A percentile compares a stretch with the other conserved stretches of the same genome.
Conservation (phyloP, 805 yeast species). For the Wickerhamiella australiensis region DNA sequence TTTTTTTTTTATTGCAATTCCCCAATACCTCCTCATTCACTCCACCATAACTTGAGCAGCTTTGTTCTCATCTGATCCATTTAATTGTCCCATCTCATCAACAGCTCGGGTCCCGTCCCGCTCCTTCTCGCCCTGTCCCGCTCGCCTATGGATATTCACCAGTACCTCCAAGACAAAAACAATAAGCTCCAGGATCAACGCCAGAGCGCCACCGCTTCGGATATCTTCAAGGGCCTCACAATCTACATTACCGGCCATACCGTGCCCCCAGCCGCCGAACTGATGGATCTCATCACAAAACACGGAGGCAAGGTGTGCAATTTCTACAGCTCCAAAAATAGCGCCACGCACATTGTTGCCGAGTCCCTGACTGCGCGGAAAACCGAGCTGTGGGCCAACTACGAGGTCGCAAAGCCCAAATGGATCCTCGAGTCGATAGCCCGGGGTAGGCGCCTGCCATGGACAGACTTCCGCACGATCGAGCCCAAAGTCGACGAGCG, state of each 20-base stretch:
- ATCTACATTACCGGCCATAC: conserved; percentile 88
- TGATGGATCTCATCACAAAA: conserved; percentile 57
- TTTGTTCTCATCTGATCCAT: too few species aligned
- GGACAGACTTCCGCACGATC: conserved; percentile 54
- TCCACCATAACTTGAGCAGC: too few species aligned
- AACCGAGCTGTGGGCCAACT: conserved; percentile 47
- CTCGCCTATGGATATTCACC: conserved; percentile 34
- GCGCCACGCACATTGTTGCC: conserved; percentile 78
- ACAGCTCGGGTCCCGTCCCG: too few species aligned
- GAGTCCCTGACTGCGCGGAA: conserved; percentile 68
- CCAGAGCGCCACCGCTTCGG: conserved; percentile 26
- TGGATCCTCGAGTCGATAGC: conserved; percentile 67
- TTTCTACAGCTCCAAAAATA: conserved; percentile 54
- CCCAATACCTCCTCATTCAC: too few species aligned
- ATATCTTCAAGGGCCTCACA: conserved; percentile 49
- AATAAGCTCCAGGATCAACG: conserved; percentile 44
- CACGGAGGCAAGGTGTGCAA: conserved; percentile 74
- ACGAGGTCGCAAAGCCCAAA: conserved; percentile 64
- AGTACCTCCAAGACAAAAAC: conserved; percentile 51
- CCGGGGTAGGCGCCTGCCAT: conserved; percentile 39
- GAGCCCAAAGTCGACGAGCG: conserved; percentile 4
- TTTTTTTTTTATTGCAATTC: too few species aligned
- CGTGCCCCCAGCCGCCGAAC: conserved; percentile 56
- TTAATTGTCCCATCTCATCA: too few species aligned
- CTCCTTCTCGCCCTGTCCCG: too few species aligned